These are phyloP conservation scores for Monosporozyma yasuniensis DNA, from an alignment of 805 yeast species.

Conservation along the genomic window DNA sequence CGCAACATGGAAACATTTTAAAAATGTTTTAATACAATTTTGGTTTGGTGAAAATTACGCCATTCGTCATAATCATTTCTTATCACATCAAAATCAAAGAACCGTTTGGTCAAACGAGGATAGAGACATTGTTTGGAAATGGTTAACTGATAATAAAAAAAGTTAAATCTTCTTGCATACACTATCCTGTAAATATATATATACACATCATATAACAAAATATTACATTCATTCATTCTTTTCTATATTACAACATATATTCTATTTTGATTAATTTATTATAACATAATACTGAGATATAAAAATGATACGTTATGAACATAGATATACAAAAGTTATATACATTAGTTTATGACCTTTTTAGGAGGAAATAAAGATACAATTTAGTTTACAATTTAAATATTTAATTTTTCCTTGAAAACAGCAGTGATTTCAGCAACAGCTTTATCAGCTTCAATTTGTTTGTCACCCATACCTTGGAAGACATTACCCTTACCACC, in stretches of 20 bases:
- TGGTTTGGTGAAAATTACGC: not conserved
- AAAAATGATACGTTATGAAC: too few relatives aligned
- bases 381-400: constrained; percentile 7
- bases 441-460: constrained; percentile 62
- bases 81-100: not conserved
- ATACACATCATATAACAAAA: too few relatives aligned
- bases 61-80: not conserved
- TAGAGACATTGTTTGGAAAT: constrained; percentile 45
- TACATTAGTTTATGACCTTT: too few relatives aligned
- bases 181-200: not conserved
- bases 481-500: constrained; percentile 97
- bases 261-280: not conserved
- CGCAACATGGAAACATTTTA: not conserved
- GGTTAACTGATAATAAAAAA: constrained; percentile 41
- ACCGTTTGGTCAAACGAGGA: constrained; percentile 22
- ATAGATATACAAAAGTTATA: constrained; percentile 1
- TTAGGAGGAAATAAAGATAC: not conserved
- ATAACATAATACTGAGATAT: too few relatives aligned
- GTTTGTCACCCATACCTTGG: constrained; percentile 93
- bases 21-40: not conserved
- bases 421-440: constrained; percentile 56
- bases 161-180: not conserved
- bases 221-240: too few relatives aligned
- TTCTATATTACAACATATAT: too few relatives aligned
- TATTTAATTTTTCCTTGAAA: constrained; percentile 47